Evolutionary conservation across 1,284 basidiomycete species (phyloP).

Genomic region (Grifola frondosa): DNA sequence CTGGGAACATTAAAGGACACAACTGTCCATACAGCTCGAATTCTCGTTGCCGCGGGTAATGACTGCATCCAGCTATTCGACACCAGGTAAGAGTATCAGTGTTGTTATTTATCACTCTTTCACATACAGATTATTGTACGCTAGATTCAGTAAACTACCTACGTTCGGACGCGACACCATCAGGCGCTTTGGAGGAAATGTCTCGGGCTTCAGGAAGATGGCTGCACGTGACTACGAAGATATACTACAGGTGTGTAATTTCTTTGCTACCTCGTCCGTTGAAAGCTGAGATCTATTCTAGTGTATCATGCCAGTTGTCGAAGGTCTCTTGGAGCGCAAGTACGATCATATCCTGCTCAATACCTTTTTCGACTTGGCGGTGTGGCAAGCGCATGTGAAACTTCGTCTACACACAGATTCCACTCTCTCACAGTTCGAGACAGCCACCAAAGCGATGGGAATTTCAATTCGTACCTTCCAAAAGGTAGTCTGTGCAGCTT

Average conservation of each 20-base stretch:
- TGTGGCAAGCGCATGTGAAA: constrained; percentile 36
- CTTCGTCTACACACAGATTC: constrained; percentile 32
- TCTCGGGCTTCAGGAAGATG: constrained; percentile 26
- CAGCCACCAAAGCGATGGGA: constrained; percentile 18
- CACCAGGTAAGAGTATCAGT: constrained; percentile 8
- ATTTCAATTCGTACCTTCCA: constrained; percentile 13
- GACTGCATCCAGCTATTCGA: constrained; percentile 17
- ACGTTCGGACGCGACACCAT: constrained; percentile 29
- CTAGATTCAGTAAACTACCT: constrained; percentile 22
- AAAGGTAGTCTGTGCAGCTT: background rate
- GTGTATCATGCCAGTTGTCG: constrained; percentile 33
- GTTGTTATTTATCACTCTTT: background rate
- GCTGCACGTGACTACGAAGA: constrained; percentile 31
- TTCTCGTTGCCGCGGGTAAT: constrained; percentile 15
- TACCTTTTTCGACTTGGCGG: constrained; percentile 16
- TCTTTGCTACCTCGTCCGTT: background rate
- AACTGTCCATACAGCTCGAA: constrained; percentile 22
- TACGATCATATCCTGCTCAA: constrained; percentile 22
- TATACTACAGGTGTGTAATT: constrained; percentile 22
- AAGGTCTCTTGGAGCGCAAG: constrained; percentile 27
- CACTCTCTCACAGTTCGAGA: constrained; percentile 22
- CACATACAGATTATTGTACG: background rate
- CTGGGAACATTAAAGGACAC: constrained; percentile 27
- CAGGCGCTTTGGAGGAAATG: constrained; percentile 23
- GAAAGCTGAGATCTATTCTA: constrained; percentile 6